These are phyloP conservation scores for Candida koratica DNA, from an alignment of 805 yeast species.

Conservation along the genomic window DNA sequence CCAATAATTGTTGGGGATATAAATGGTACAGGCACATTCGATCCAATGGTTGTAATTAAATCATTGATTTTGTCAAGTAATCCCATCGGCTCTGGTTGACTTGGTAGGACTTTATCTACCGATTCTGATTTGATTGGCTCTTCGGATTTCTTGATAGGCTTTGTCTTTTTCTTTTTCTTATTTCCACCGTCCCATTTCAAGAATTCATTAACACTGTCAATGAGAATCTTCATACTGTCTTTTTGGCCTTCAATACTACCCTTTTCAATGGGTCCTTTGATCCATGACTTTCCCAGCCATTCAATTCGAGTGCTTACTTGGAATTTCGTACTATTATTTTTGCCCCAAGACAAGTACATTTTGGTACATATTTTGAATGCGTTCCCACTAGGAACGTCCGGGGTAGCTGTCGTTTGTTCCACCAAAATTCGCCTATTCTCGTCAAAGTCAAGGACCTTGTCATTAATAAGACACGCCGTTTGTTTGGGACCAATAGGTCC, in stretches of 20 bases:
- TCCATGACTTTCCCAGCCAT: constrained; percentile 79
- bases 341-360: constrained; percentile 60
- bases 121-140: constrained; percentile 8
- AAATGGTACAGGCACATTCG: constrained; percentile 25
- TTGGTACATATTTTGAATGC: constrained; percentile 60
- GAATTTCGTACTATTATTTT: constrained; percentile 49
- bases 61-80: constrained; percentile 18
- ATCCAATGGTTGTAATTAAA: constrained; percentile 24
- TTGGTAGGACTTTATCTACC: constrained; percentile 4
- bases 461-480: constrained; percentile 62
- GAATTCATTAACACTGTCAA: constrained; percentile 44
- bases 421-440: constrained; percentile 45
- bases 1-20: constrained; percentile 22
- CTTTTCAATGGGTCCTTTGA: constrained; percentile 69
- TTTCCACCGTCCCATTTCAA: constrained; percentile 16
- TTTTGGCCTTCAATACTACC: constrained; percentile 72
- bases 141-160: constrained; percentile 14
- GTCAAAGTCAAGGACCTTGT: constrained; percentile 52
- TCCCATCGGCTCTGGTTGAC: constrained; percentile 16
- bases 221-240: constrained; percentile 49
- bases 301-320: constrained; percentile 53
- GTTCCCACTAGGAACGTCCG: constrained; percentile 80
- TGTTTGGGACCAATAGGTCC: constrained; percentile 76
- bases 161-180: constrained; percentile 12
- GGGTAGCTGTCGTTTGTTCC: constrained; percentile 60